These are phyloP conservation scores for Hypoxylon lienhwacheense DNA, from an alignment of 495 filamentous ascomycete species.

Conservation along the genomic window DNA sequence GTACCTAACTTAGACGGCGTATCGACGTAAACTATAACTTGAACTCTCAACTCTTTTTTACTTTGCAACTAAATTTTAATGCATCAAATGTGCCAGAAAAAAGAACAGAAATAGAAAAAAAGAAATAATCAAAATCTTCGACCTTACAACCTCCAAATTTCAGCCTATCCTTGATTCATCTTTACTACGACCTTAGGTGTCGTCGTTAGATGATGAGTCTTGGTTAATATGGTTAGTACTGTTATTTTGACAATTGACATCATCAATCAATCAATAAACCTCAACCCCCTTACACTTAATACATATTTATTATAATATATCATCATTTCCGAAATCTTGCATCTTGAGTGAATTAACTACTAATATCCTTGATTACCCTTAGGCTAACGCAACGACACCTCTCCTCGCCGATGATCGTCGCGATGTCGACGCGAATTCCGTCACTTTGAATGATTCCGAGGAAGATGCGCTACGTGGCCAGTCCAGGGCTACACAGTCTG, in stretches of 20 bases:
- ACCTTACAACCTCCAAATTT: background rate
- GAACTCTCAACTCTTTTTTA: too few species aligned
- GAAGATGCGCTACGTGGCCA: slow-evolving; percentile 32
- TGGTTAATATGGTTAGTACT: slow-evolving; percentile 27
- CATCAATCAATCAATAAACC: too few species aligned
- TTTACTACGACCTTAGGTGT: background rate
- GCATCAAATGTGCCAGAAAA: too few species aligned
- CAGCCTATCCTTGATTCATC: too few species aligned
- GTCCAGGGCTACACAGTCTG: slow-evolving; percentile 22
- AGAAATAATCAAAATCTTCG: too few species aligned
- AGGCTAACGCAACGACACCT: slow-evolving; percentile 35
- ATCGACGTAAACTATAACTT: too few species aligned
- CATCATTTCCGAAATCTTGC: too few species aligned
- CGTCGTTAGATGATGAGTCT: slow-evolving; percentile 15
- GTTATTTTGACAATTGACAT: background rate
- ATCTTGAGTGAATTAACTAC: slow-evolving; percentile 11
- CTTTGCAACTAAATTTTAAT: too few species aligned
- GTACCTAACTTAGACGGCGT: too few species aligned
- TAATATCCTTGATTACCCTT: background rate
- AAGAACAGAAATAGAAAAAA: too few species aligned
- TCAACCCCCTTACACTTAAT: too few species aligned
- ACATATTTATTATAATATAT: too few species aligned
- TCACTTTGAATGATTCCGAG: slow-evolving; percentile 14
- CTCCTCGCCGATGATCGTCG: slow-evolving; percentile 33
- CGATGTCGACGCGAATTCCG: slow-evolving; percentile 8